Evolutionary conservation across 2,329 filamentous ascomycete species (phyloP), one percentile per base, ranked within the genome.

Genomic region (Aspergillus tanneri): DNA sequence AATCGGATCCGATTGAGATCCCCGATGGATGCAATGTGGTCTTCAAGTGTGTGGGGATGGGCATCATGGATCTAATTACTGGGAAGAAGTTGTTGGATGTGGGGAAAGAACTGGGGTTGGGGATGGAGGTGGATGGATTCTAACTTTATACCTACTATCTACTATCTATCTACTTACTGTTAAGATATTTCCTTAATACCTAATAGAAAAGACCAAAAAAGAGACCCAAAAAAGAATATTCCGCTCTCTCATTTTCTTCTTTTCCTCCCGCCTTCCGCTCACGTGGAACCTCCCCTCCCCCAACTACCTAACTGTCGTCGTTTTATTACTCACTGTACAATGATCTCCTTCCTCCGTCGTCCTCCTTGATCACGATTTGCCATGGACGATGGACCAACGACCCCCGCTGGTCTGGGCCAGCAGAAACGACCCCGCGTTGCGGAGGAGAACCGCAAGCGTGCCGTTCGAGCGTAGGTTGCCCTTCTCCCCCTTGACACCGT

Each of bases 41-140:
- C 1, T 77, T 76, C 39, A 79, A 79, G 54, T 76, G 75, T 50
- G 75, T 79, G 6, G 76, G 76, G 0, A 69, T 79, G 58, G 75
- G 74, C 0, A 64, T 78, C 32, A 79, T 77, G 71, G 76, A 78
- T 62, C 54, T 78, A 37, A 69, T 72, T 7, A 66, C 77, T 43
- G 74, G 71, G 6, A 70, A 67, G 53, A 67, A 67, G 49, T 47
- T 74, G 47, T 59, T 75, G 43, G 61, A 66, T 11, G 55, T 73
- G 49, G 71, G 69, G 12, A 54, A 36, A 14, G 62, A 65, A 25
- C 50, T 54, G 46, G 61, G 59, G 2, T 32, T 70, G 36, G 71
- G 71, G 1, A 62, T 67, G 35, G 52, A 59, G 40, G 61, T 73
- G 36, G 62, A 68, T 47, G 69, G 66, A 5, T 73, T 73, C 45